A percentile compares a stretch with the other conserved stretches of the same genome.
Conservation (phyloP, 2,329 filamentous ascomycete genomes). For the Lecanosticta acicola region DNA sequence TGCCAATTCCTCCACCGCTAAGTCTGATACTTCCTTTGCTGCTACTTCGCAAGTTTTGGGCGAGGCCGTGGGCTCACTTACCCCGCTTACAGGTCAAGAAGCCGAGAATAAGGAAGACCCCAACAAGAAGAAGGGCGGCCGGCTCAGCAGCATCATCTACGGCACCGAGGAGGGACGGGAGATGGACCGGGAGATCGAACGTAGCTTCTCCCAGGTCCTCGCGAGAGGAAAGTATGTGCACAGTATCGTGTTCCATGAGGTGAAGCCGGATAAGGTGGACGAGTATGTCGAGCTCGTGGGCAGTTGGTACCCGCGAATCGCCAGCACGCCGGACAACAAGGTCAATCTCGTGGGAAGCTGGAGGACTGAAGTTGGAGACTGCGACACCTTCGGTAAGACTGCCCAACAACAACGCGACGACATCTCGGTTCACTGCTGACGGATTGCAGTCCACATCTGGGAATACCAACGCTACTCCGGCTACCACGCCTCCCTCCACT, state of each 20-base stretch:
- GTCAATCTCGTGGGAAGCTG: constrained; percentile 96
- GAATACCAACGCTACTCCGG: constrained; percentile 97
- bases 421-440: constrained; percentile 1
- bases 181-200: constrained; percentile 91
- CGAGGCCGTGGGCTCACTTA: constrained; percentile 56
- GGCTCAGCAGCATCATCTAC: constrained; percentile 85
- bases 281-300: constrained; percentile 90
- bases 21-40: constrained; percentile 38
- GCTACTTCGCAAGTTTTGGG: constrained; percentile 30
- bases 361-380: constrained; percentile 95
- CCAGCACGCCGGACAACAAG: constrained; percentile 76
- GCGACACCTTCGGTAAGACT: constrained; percentile 81
- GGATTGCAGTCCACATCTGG: constrained; percentile 86
- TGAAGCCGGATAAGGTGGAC: constrained; percentile 91
- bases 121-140: constrained; percentile 53
- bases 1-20: constrained; percentile 33
- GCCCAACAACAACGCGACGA: not conserved
- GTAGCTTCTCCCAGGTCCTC: constrained; percentile 90
- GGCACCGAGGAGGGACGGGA: constrained; percentile 93
- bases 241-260: constrained; percentile 92
- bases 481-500: constrained; percentile 86
- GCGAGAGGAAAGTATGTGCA: constrained; percentile 97
- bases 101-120: constrained; percentile 56
- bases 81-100: constrained; percentile 47
- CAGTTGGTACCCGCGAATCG: constrained; percentile 87